Evolutionary conservation across 768 basidiomycete species (phyloP).

Genomic region (Lepiota brunneoincarnata): DNA sequence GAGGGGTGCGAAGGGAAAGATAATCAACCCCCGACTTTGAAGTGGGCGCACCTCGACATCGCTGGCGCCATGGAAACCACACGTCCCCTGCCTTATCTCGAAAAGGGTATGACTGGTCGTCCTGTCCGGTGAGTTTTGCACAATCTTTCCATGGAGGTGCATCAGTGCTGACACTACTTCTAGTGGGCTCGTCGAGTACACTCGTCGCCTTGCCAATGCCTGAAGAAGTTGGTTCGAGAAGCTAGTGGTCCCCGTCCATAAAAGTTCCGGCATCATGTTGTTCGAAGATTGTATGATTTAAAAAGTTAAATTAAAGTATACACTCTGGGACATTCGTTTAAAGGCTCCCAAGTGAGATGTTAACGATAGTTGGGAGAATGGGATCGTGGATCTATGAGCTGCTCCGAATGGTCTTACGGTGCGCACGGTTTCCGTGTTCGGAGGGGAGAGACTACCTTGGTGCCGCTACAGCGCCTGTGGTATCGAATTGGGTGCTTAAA

Average conservation of each 20-base stretch:
- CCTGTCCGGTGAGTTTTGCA: conserved; percentile 63
- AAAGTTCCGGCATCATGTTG: background rate
- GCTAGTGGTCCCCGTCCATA: too few relatives aligned
- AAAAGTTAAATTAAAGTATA: too few relatives aligned
- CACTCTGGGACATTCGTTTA: too few relatives aligned
- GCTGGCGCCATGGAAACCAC: conserved; percentile 74
- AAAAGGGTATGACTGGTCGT: conserved; percentile 77
- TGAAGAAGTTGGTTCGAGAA: conserved; percentile 16
- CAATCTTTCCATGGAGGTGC: background rate
- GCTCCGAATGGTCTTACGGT: too few relatives aligned
- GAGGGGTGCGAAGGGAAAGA: conserved; percentile 67
- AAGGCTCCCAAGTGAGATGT: too few relatives aligned
- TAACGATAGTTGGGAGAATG: too few relatives aligned
- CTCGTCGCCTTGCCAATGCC: conserved; percentile 30
- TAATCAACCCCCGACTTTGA: conserved; percentile 50
- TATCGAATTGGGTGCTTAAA: too few relatives aligned
- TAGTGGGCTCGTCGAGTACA: conserved; percentile 40
- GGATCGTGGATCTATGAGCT: too few relatives aligned
- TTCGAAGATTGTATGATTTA: background rate
- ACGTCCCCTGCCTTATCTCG: conserved; percentile 57
- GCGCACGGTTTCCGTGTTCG: too few relatives aligned
- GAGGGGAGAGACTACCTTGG: too few relatives aligned
- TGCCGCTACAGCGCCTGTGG: too few relatives aligned
- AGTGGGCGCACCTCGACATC: conserved; percentile 90
- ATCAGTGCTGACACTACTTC: background rate